phyloP scores from a whole-genome alignment of 176 grass and related monocot genomes.

The Bromus sterilis region DNA sequence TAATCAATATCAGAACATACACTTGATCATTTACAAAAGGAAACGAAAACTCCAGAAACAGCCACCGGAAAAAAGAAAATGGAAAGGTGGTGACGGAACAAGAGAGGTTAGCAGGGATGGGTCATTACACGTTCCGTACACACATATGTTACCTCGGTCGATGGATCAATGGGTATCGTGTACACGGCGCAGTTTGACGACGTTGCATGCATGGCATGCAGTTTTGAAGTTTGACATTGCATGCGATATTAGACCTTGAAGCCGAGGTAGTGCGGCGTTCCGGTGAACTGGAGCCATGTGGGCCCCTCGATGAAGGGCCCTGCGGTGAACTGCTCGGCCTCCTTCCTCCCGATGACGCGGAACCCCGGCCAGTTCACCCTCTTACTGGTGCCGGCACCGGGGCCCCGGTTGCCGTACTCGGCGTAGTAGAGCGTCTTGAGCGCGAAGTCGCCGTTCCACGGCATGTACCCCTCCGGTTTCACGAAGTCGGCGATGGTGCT shows the following conservation, averaged over 20 bases:
- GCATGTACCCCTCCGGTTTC: slow-evolving; percentile 60
- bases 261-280: slow-evolving; percentile 35
- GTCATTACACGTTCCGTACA: not conserved
- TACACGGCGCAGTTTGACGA: not conserved
- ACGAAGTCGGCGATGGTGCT: slow-evolving; percentile 47
- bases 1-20: not conserved
- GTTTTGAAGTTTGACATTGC: no score
- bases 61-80: not conserved
- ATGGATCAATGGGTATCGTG: not conserved
- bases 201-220: not conserved
- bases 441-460: slow-evolving; percentile 44
- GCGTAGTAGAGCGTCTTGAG: slow-evolving; percentile 70
- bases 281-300: slow-evolving; percentile 43
- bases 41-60: not conserved
- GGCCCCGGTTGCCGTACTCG: slow-evolving; percentile 66
- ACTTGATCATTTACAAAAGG: not conserved
- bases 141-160: not conserved
- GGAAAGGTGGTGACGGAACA: not conserved
- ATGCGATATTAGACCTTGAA: slow-evolving; percentile 37
- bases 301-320: slow-evolving; percentile 43
- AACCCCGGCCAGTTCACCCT: slow-evolving; percentile 65
- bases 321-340: slow-evolving; percentile 46
- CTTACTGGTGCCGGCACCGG: slow-evolving; percentile 48
- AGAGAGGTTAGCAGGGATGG: not conserved
- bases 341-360: slow-evolving; percentile 36